Percentiles rank a stretch among this genome's conserved stretches.
Conservation (phyloP, 2,329 filamentous ascomycete genomes). For the Ophiostoma fasciatum region DNA sequence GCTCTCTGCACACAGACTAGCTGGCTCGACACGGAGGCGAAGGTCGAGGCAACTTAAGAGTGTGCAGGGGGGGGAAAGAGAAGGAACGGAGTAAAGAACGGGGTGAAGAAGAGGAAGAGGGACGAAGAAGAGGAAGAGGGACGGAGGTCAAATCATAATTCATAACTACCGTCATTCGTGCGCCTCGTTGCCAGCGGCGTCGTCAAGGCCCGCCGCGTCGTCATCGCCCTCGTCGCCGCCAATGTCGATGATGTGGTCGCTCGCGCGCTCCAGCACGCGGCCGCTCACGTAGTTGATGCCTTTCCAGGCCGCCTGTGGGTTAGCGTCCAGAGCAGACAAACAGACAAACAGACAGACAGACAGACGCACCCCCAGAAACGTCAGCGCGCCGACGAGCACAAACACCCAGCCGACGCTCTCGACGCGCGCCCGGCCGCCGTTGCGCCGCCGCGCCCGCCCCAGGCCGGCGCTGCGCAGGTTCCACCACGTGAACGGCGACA, state of each 20-base stretch:
- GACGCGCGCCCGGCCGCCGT: conserved; percentile 60
- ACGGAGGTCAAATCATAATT: too few relatives aligned
- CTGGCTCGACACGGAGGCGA: conserved; percentile 70
- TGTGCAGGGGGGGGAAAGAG: conserved; percentile 43
- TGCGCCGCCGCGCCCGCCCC: conserved; percentile 33
- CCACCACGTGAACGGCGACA: conserved; percentile 65
- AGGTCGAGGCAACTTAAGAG: conserved; percentile 95
- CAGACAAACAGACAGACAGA: not conserved
- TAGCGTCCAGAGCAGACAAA: conserved; percentile 1
- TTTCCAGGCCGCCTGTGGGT: conserved; percentile 59
- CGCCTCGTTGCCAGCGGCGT: conserved; percentile 67
- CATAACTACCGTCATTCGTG: too few relatives aligned
- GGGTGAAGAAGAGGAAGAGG: too few relatives aligned
- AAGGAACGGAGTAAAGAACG: not conserved
- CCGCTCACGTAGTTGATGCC: conserved; percentile 60
- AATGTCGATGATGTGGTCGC: conserved; percentile 74
- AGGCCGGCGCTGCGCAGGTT: conserved; percentile 51
- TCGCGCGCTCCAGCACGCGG: conserved; percentile 58
- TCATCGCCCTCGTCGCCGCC: conserved; percentile 45
- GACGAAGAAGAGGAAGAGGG: too few relatives aligned
- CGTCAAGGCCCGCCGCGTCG: too few relatives aligned
- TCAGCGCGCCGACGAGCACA: conserved; percentile 64
- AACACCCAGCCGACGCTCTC: conserved; percentile 68
- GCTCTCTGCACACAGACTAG: conserved; percentile 97
- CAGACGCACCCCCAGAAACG: conserved; percentile 61